Evolutionary conservation across 108 stramenopile species (phyloP), one percentile per base, ranked within the genome.

Genomic region (Cyclotella atomus): DNA sequence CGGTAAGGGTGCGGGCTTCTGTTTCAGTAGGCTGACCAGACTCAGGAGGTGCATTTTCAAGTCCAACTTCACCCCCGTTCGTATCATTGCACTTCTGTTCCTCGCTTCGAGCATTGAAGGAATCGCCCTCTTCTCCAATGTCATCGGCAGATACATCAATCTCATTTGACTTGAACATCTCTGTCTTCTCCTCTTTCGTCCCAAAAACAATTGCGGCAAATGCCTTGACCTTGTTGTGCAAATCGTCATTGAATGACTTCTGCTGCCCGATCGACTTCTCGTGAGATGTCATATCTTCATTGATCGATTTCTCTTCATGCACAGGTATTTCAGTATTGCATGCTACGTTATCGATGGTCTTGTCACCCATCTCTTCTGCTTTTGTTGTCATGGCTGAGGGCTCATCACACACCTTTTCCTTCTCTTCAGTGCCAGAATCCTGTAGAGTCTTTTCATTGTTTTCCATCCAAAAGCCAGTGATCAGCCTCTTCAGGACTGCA

Each of bases 401-500:
- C 20, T 52, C 52, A 10, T 6, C 52, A 9, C 24, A 10, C 10
- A 21, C 52, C 12, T 6, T 23, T 9, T 52, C 24, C 52, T 21
- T 23, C 21, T 52, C 52, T 23, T 23, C 21, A 5, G 52, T 1
- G 5, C 20, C 52, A 19, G 5, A 52, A 2, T 30, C 57, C 33
- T 29, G 15, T 17, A 30, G 10, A 5, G 57, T 30, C 12, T 59
- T 17, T 19, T 59, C 57, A 9, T 59, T 59, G 33, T 59, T 59
- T 17, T 59, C 8, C 29, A 23, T 32, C 57, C 57, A 59, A 19
- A 59, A 59, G 15, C 57, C 19, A 28, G 28, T 30, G 17, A 59
- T 59, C 15, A 59, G 57, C 57, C 57, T 29, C 57, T 59, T 59
- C 57, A 59, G 17, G 6, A 59, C 12, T 14, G 8, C 15, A 19